Evolutionary conservation across 2,329 filamentous ascomycete species (phyloP).

Genomic region (Aureobasidium sp.): DNA sequence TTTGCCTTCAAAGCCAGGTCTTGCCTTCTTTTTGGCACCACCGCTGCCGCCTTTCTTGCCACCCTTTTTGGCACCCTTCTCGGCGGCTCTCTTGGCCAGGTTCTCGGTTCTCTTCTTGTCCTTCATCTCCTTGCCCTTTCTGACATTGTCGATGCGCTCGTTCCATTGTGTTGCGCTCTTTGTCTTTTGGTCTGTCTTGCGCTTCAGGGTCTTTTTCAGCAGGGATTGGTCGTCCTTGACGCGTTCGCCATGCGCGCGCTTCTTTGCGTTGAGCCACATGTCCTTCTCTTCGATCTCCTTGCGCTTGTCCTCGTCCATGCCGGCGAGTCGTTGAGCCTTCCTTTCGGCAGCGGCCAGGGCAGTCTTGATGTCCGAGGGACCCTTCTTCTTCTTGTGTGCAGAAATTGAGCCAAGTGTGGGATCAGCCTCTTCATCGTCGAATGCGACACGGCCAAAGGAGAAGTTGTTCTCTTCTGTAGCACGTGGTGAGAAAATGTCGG

Average conservation of each 20-base stretch:
- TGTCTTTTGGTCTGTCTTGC: conserved; percentile 81
- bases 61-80: conserved; percentile 69
- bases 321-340: conserved; percentile 71
- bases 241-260: conserved; percentile 80
- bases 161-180: conserved; percentile 85
- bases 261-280: conserved; percentile 83
- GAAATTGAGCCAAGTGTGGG: conserved; percentile 54
- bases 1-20: conserved; percentile 55
- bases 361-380: conserved; percentile 75
- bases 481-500: conserved; percentile 41
- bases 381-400: conserved; percentile 67
- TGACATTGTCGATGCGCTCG: conserved; percentile 38
- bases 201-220: conserved; percentile 90
- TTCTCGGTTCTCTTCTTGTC: conserved; percentile 46
- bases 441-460: conserved; percentile 85
- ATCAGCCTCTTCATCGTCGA: conserved; percentile 78
- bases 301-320: conserved; percentile 71
- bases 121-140: conserved; percentile 41
- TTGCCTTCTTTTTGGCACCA: conserved; percentile 46
- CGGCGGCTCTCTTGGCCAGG: conserved; percentile 65
- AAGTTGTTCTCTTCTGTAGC: conserved; percentile 56
- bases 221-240: conserved; percentile 79
- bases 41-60: conserved; percentile 58
- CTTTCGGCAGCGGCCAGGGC: conserved; percentile 81
- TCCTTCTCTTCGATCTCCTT: conserved; percentile 90